Conservation (phyloP, 2,329 filamentous ascomycete species). For the Hymenoscyphus infarciens region DNA sequence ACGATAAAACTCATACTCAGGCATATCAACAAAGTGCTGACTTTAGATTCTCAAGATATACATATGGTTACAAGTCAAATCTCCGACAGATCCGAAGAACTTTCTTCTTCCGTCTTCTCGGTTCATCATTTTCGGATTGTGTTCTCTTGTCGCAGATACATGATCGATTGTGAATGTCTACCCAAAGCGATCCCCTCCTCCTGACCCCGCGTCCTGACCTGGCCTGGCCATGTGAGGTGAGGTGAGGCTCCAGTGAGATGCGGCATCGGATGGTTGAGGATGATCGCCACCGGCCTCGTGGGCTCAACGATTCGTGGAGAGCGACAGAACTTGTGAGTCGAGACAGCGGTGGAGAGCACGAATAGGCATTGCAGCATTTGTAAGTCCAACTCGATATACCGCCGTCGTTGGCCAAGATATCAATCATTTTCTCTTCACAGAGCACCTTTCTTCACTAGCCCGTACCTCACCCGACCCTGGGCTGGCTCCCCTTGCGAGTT, state of each 20-base stretch:
- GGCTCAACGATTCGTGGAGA: slow-evolving; percentile 2
- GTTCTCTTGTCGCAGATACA: too few species aligned
- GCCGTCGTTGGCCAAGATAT: not conserved
- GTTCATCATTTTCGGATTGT: too few species aligned
- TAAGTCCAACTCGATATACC: not conserved
- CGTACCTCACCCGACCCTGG: too few species aligned
- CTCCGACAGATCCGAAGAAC: too few species aligned
- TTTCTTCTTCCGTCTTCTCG: too few species aligned
- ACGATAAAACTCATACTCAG: too few species aligned
- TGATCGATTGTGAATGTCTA: too few species aligned
- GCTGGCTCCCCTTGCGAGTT: too few species aligned
- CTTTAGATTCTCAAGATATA: too few species aligned
- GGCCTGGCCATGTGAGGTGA: not conserved
- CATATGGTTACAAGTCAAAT: too few species aligned
- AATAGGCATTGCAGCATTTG: not conserved
- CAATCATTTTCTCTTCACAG: not conserved
- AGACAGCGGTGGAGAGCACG: too few species aligned
- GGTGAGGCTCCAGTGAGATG: slow-evolving; percentile 7
- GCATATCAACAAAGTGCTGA: too few species aligned
- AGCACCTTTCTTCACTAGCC: not conserved
- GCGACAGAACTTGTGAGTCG: not conserved
- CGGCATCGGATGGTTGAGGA: slow-evolving; percentile 15
- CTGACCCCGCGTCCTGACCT: not conserved
- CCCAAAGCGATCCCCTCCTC: not conserved
- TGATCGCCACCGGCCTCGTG: slow-evolving; percentile 1